A percentile compares a stretch with the other conserved stretches of the same genome.
Conservation (phyloP, 1,284 basidiomycete species). For the Cryptococcus floricola region DNA sequence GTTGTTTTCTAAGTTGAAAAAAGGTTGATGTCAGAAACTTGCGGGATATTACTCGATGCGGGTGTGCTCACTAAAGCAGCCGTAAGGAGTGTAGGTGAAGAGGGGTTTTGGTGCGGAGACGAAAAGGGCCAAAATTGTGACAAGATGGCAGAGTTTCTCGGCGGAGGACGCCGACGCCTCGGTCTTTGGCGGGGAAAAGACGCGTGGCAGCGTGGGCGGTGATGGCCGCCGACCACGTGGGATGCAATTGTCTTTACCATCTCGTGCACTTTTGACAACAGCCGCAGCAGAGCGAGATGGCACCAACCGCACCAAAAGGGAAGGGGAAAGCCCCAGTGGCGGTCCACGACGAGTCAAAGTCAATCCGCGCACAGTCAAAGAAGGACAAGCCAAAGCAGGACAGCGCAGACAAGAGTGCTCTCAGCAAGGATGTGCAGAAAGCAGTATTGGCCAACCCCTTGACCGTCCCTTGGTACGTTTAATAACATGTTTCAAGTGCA, state of each 20-base stretch:
- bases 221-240: too few species aligned
- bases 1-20: conserved; percentile 14
- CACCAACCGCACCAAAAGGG: conserved; percentile 1
- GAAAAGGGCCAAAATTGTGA: background rate
- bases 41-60: conserved; percentile 48
- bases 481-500: background rate
- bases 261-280: background rate
- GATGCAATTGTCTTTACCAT: too few species aligned
- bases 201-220: too few species aligned
- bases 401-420: conserved; percentile 8
- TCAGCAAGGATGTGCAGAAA: conserved; percentile 31
- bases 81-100: conserved; percentile 36
- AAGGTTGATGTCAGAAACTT: conserved; percentile 45
- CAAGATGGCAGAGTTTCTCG: too few species aligned
- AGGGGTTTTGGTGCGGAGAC: conserved; percentile 9
- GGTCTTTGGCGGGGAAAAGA: too few species aligned
- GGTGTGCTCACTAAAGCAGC: conserved; percentile 44
- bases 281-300: background rate
- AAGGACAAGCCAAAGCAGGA: conserved; percentile 12
- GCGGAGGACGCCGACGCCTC: too few species aligned
- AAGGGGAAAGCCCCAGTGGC: background rate
- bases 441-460: conserved; percentile 40
- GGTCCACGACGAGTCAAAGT: conserved; percentile 4
- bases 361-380: conserved; percentile 22
- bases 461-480: conserved; percentile 37